phyloP scores from a whole-genome alignment of 1,284 basidiomycete species.

The Fomes fomentarius region DNA sequence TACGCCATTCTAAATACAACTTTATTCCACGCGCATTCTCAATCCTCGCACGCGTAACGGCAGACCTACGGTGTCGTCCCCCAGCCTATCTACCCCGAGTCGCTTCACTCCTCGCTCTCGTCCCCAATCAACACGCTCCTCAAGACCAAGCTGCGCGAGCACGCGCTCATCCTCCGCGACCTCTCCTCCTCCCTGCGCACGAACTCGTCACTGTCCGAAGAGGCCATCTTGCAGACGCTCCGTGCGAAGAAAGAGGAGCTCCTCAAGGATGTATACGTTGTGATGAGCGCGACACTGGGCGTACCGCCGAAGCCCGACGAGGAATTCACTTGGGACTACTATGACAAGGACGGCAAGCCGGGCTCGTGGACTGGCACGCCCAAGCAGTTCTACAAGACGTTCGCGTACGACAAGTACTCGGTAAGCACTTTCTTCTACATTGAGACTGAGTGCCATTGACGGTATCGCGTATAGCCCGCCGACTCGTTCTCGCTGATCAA shows the following conservation, averaged over 20 bases:
- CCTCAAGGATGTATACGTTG: constrained; percentile 85
- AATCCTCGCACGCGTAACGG: neutral
- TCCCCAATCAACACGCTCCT: constrained; percentile 77
- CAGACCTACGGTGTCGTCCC: constrained; percentile 86
- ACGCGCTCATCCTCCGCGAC: constrained; percentile 80
- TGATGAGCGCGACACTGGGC: constrained; percentile 86
- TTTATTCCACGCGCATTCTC: neutral
- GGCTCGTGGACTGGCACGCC: constrained; percentile 82
- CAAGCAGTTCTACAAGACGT: constrained; percentile 71
- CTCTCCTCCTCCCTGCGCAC: constrained; percentile 55
- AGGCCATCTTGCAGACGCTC: constrained; percentile 51
- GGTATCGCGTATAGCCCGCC: constrained; percentile 43
- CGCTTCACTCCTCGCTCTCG: constrained; percentile 80
- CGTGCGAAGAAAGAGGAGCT: constrained; percentile 84
- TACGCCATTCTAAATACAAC: constrained; percentile 26
- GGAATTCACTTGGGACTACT: constrained; percentile 87
- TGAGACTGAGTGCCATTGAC: too few species aligned
- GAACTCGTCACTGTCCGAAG: constrained; percentile 45
- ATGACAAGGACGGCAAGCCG: constrained; percentile 81
- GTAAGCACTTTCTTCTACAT: constrained; percentile 46
- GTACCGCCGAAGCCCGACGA: constrained; percentile 77
- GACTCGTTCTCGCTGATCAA: constrained; percentile 93
- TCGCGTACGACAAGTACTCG: constrained; percentile 50
- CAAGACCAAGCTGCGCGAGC: constrained; percentile 90
- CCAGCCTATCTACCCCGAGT: constrained; percentile 85